phyloP scores from a whole-genome alignment of 192 early-diverging fungal genomes.

The Backusella macrospora region DNA sequence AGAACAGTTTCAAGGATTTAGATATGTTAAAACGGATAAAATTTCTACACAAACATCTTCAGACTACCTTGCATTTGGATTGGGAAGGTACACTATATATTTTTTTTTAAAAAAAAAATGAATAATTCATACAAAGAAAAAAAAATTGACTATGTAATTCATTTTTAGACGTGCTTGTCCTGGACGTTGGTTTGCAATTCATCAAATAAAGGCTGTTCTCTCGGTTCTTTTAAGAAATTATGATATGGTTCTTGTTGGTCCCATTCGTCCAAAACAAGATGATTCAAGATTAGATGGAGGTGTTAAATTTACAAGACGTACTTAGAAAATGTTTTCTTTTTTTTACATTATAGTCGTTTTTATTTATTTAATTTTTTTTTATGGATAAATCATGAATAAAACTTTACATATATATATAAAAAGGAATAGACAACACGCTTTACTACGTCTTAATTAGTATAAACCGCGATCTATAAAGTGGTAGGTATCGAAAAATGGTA shows the following conservation, averaged over 20 bases:
- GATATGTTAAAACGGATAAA: background rate
- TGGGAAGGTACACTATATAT: background rate
- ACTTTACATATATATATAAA: too few species aligned
- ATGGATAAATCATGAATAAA: too few species aligned
- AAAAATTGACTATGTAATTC: background rate
- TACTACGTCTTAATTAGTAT: too few species aligned
- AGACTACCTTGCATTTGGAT: background rate
- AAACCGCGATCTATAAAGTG: too few species aligned
- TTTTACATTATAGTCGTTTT: background rate
- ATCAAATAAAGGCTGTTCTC: background rate
- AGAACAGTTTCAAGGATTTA: background rate
- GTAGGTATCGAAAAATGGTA: too few species aligned
- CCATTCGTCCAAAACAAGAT: background rate
- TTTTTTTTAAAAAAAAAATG: background rate
- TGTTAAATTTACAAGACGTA: background rate
- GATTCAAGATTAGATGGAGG: background rate
- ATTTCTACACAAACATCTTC: background rate
- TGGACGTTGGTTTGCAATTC: background rate
- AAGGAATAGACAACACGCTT: too few species aligned
- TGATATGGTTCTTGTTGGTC: background rate
- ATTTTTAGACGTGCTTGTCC: background rate
- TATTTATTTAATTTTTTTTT: too few species aligned
- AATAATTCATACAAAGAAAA: background rate
- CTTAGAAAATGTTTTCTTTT: background rate
- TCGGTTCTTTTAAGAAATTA: conserved; percentile 1